phyloP scores from a whole-genome alignment of 1,284 basidiomycete species.

The Apiotrichum domesticum region DNA sequence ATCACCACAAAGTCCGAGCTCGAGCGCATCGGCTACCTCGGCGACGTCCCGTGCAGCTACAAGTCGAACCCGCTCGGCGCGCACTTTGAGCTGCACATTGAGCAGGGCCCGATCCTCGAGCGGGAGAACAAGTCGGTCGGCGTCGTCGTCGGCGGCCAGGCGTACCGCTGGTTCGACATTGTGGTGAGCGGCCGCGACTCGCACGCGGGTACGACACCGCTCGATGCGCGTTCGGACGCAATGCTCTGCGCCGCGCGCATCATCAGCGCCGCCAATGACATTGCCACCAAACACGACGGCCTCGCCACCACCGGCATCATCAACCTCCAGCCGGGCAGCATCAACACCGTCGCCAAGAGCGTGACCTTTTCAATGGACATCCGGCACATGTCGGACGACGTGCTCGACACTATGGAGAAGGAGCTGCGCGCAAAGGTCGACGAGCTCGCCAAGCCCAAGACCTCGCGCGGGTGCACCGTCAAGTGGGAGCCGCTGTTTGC shows the following conservation, averaged over 20 bases:
- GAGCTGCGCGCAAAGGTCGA: slow-evolving; percentile 11
- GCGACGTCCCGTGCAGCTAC: slow-evolving; percentile 12
- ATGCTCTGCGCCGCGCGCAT: slow-evolving; percentile 16
- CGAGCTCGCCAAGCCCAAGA: slow-evolving; percentile 1
- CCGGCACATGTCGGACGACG: slow-evolving; percentile 18
- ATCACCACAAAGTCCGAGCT: slow-evolving; percentile 18
- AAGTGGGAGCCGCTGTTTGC: slow-evolving; percentile 11
- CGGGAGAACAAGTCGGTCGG: slow-evolving; percentile 13
- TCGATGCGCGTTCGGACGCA: slow-evolving; percentile 20
- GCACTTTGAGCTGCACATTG: slow-evolving; percentile 37
- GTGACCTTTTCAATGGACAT: slow-evolving; percentile 24
- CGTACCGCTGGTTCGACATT: slow-evolving; percentile 26
- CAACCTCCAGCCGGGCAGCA: slow-evolving; percentile 10
- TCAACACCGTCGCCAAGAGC: slow-evolving; percentile 20
- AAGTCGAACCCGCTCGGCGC: slow-evolving; percentile 22
- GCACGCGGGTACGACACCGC: slow-evolving; percentile 31
- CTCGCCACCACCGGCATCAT: slow-evolving; percentile 22
- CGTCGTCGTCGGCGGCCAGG: slow-evolving; percentile 28
- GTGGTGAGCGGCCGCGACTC: slow-evolving; percentile 21
- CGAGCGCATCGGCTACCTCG: slow-evolving; percentile 21
- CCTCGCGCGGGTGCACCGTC: slow-evolving; percentile 1
- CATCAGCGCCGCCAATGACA: slow-evolving; percentile 13
- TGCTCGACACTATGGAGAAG: slow-evolving; percentile 16
- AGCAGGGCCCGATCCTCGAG: slow-evolving; percentile 34
- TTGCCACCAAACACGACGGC: slow-evolving; percentile 16